phyloP scores from a whole-genome alignment of 2,329 filamentous ascomycete genomes.

The Orbilia ellipsospora region DNA sequence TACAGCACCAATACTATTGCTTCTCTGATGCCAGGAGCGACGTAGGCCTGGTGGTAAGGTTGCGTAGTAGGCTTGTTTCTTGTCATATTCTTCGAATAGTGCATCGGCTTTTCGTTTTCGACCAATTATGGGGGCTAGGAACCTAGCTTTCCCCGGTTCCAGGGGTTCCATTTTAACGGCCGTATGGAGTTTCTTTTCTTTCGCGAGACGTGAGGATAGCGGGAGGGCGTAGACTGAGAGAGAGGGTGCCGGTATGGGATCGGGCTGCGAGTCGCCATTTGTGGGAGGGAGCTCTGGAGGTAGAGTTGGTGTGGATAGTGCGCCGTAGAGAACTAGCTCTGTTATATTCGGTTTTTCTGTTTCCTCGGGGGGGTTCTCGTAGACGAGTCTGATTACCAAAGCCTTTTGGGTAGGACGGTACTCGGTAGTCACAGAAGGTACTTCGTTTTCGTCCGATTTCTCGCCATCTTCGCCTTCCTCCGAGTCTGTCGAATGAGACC shows the following conservation, averaged over 20 bases:
- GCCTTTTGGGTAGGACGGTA: constrained; percentile 25
- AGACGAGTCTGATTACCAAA: constrained; percentile 31
- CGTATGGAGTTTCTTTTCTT: constrained; percentile 45
- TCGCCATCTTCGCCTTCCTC: constrained; percentile 9
- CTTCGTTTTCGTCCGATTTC: constrained; percentile 4
- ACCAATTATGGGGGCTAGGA: constrained; percentile 44
- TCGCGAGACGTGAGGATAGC: constrained; percentile 38
- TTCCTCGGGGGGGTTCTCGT: constrained; percentile 37
- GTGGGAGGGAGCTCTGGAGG: background rate
- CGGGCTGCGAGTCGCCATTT: constrained; percentile 16
- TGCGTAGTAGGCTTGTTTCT: constrained; percentile 46
- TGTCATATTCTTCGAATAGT: constrained; percentile 49
- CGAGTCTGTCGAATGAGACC: background rate
- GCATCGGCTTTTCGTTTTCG: constrained; percentile 45
- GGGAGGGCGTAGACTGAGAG: constrained; percentile 52
- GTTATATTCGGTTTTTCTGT: constrained; percentile 47
- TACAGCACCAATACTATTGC: constrained; percentile 34
- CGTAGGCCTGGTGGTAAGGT: constrained; percentile 48
- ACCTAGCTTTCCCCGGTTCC: constrained; percentile 32
- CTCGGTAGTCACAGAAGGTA: background rate
- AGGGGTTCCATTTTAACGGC: constrained; percentile 32
- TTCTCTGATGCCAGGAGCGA: constrained; percentile 49
- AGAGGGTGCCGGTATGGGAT: background rate
- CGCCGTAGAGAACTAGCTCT: constrained; percentile 47
- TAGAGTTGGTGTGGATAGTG: constrained; percentile 11